Evolutionary conservation across 1,139 yeast species (phyloP).

Genomic region (Debaryomyces sp.): DNA sequence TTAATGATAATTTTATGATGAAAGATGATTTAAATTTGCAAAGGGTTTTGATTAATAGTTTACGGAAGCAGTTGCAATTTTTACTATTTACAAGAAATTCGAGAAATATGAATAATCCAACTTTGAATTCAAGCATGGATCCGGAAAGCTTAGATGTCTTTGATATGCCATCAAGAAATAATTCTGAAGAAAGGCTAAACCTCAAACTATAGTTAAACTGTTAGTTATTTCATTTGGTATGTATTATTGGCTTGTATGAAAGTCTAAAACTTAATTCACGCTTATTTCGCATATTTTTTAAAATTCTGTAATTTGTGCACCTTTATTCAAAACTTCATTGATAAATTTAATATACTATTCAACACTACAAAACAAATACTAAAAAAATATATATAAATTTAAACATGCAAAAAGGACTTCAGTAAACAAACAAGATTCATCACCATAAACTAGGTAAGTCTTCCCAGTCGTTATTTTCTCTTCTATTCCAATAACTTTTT

Average conservation of each 20-base stretch:
- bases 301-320: background rate
- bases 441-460: slow-evolving; percentile 58
- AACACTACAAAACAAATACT: background rate
- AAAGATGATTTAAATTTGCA: slow-evolving; percentile 54
- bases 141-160: slow-evolving; percentile 16
- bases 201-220: slow-evolving; percentile 24
- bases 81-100: slow-evolving; percentile 40
- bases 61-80: slow-evolving; percentile 56
- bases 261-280: too few relatives aligned
- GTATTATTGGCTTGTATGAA: background rate
- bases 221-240: background rate
- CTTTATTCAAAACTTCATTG: background rate
- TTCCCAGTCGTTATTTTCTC: slow-evolving; percentile 62
- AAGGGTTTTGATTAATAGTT: slow-evolving; percentile 45
- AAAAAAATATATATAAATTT: background rate
- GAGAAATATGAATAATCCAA: slow-evolving; percentile 3
- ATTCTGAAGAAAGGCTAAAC: slow-evolving; percentile 42
- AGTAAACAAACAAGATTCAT: background rate
- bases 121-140: background rate
- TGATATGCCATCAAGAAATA: slow-evolving; percentile 29
- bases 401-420: background rate
- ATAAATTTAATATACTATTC: background rate
- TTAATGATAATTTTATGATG: slow-evolving; percentile 47
- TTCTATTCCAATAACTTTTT: slow-evolving; percentile 79
- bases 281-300: background rate